phyloP scores from a whole-genome alignment of 2,329 filamentous ascomycete genomes.

The Waltergamsia citrina region DNA sequence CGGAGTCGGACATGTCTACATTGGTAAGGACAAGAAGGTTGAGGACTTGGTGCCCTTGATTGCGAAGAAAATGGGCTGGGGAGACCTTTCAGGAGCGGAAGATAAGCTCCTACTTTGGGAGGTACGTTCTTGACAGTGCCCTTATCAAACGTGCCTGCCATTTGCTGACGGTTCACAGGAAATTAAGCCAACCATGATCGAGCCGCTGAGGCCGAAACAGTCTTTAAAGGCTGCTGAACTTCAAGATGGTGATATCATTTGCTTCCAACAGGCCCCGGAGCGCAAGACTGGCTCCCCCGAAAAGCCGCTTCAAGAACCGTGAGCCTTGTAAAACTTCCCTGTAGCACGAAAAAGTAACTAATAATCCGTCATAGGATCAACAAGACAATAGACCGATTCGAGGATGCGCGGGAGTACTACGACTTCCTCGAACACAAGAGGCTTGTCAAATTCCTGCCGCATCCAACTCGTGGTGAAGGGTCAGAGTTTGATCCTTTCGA shows the following conservation, averaged over 20 bases:
- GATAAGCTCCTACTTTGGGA: constrained; percentile 69
- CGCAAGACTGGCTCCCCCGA: constrained; percentile 25
- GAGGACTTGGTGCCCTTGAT: constrained; percentile 75
- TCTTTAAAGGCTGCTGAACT: constrained; percentile 87
- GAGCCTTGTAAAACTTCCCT: constrained; percentile 10
- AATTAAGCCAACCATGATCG: constrained; percentile 97
- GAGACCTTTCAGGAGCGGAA: constrained; percentile 56
- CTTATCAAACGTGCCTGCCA: background rate
- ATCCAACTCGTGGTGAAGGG: constrained; percentile 44
- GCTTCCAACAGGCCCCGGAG: constrained; percentile 66
- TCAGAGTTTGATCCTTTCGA: constrained; percentile 59
- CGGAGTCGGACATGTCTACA: constrained; percentile 78
- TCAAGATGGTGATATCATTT: constrained; percentile 94
- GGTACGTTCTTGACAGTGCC: constrained; percentile 26
- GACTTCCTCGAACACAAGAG: constrained; percentile 85
- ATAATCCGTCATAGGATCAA: background rate
- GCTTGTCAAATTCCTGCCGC: constrained; percentile 67
- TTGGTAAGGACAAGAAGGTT: constrained; percentile 80
- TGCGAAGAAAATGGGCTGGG: constrained; percentile 77
- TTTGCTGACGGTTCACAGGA: constrained; percentile 39
- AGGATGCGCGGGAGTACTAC: constrained; percentile 80
- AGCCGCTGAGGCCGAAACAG: constrained; percentile 83
- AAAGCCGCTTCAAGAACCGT: constrained; percentile 20
- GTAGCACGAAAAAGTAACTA: background rate
- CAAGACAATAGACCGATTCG: constrained; percentile 36